Evolutionary conservation across 2,329 filamentous ascomycete species (phyloP).

Genomic region (Pseudocercospora crystallina): DNA sequence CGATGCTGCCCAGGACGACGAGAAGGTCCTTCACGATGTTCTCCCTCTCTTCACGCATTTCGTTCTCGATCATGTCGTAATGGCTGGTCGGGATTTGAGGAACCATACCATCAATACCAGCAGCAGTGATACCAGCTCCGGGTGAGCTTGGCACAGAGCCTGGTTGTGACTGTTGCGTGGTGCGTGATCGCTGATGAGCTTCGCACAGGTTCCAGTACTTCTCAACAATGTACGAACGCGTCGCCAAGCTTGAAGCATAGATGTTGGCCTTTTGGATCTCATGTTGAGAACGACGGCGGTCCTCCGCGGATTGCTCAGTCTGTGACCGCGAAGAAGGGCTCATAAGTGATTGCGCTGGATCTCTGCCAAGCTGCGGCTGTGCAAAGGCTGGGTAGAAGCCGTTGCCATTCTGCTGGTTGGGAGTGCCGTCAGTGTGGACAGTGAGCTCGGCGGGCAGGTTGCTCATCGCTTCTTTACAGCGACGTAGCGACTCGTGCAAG

Average conservation of each 20-base stretch:
- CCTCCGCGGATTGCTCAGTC: slow-evolving; percentile 37
- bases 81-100: slow-evolving; percentile 31
- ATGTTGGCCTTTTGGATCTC: slow-evolving; percentile 94
- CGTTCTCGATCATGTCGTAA: slow-evolving; percentile 55
- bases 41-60: slow-evolving; percentile 74
- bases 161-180: slow-evolving; percentile 37
- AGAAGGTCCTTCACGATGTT: slow-evolving; percentile 79
- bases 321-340: slow-evolving; percentile 34
- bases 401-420: slow-evolving; percentile 21
- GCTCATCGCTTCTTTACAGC: slow-evolving; percentile 67
- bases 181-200: slow-evolving; percentile 47
- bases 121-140: slow-evolving; percentile 34
- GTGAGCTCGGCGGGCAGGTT: slow-evolving; percentile 69
- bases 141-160: slow-evolving; percentile 39
- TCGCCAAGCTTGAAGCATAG: slow-evolving; percentile 76
- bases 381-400: slow-evolving; percentile 27
- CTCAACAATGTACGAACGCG: slow-evolving; percentile 80
- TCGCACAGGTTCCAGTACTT: slow-evolving; percentile 79
- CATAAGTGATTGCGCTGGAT: slow-evolving; percentile 30
- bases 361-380: slow-evolving; percentile 25
- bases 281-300: slow-evolving; percentile 61
- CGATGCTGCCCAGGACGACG: slow-evolving; percentile 71
- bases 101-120: slow-evolving; percentile 38
- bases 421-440: slow-evolving; percentile 49
- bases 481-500: slow-evolving; percentile 67